A percentile compares a stretch with the other conserved stretches of the same genome.
These are phyloP conservation scores for Globisporangium paroecandrum DNA, from an alignment of 352 stramenopile species.

Conservation along the genomic window DNA sequence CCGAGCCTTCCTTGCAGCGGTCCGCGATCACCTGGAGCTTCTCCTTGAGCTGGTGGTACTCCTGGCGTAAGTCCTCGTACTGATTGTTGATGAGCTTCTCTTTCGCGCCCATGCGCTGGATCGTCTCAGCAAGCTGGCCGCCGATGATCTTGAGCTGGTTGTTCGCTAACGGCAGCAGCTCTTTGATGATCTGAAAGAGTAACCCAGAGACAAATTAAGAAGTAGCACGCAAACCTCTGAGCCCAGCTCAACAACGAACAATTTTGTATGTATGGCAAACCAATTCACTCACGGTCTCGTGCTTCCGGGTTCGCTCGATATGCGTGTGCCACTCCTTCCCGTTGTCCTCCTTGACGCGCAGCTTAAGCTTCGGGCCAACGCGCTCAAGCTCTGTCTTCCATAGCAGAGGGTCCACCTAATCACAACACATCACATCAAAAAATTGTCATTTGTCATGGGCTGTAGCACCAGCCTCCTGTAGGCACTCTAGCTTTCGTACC, in stretches of 20 bases:
- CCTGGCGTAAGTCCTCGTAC: conserved; percentile 62
- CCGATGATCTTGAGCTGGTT: conserved; percentile 62
- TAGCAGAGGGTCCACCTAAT: conserved; percentile 60
- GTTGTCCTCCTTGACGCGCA: conserved; percentile 49
- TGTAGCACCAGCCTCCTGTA: not conserved
- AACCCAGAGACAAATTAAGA: not conserved
- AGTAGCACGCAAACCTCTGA: not conserved
- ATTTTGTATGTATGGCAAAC: not conserved
- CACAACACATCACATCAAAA: conserved; percentile 2
- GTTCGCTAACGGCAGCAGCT: conserved; percentile 51
- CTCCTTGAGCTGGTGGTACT: conserved; percentile 65
- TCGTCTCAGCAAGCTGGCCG: conserved; percentile 53
- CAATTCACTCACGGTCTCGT: conserved; percentile 38
- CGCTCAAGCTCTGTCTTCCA: conserved; percentile 86
- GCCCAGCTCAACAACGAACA: not conserved
- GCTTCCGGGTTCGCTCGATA: conserved; percentile 72
- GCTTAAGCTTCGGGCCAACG: conserved; percentile 67
- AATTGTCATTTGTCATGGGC: not conserved
- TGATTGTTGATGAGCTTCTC: conserved; percentile 84
- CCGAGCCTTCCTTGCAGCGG: conserved; percentile 58
- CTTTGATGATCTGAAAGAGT: conserved; percentile 38
- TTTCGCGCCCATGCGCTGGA: conserved; percentile 57
- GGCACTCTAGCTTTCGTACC: conserved; percentile 1
- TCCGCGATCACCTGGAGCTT: conserved; percentile 59
- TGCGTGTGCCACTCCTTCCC: conserved; percentile 81